phyloP scores from a whole-genome alignment of 805 yeast species.

The Candida easanensis region DNA sequence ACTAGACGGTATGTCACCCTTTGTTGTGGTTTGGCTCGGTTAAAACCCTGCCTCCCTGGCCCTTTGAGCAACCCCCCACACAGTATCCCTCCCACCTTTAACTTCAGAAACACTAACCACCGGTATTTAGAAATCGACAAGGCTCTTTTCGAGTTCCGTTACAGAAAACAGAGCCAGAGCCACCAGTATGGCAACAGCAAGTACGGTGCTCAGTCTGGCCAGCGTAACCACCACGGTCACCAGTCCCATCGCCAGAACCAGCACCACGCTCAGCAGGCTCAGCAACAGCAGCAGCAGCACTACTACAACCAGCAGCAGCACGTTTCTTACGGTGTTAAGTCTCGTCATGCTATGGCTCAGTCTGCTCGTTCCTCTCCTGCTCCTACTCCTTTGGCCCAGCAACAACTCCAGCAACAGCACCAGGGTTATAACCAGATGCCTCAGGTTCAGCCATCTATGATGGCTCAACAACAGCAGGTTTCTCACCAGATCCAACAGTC shows the following conservation, averaged over 20 bases:
- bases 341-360: constrained; percentile 1
- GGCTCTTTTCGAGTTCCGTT: constrained; percentile 25
- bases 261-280: constrained; percentile 1
- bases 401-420: neutral
- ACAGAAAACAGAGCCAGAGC: constrained; percentile 17
- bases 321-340: neutral
- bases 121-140: constrained; percentile 20
- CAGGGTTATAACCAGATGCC: constrained; percentile 3
- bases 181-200: constrained; percentile 3
- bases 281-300: neutral
- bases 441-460: neutral
- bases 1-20: constrained; percentile 19
- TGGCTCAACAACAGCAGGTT: constrained; percentile 4
- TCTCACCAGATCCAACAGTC: neutral
- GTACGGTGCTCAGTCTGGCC: constrained; percentile 3
- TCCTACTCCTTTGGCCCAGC: constrained; percentile 3
- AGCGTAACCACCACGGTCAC: constrained; percentile 1
- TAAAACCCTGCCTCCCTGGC: neutral
- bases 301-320: constrained; percentile 1
- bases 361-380: constrained; percentile 1
- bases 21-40: constrained; percentile 1
- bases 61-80: too few relatives aligned
- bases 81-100: too few relatives aligned
- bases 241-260: neutral
- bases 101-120: neutral